Base-by-base conservation (phyloP, 2,329 filamentous ascomycete genomes). In the Mycogone perniciosa region DNA sequence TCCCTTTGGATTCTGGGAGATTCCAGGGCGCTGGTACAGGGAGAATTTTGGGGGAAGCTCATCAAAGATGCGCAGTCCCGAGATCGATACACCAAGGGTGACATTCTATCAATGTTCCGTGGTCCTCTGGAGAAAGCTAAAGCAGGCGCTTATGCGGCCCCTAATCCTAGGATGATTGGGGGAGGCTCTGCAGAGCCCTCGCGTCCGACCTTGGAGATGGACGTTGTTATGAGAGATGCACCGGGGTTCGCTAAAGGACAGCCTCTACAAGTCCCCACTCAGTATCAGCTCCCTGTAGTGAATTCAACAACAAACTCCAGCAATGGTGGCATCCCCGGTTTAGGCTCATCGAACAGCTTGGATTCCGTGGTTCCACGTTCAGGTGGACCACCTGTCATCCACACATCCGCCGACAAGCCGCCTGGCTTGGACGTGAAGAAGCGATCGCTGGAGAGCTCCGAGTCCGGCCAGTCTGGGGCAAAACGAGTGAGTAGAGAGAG, bases 1-100 rank as follows among this genome's bases (percentile, higher is more conserved):
- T 96, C 92, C 33, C 78, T 99, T 7, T 99, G 92, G 88, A 92
- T 99, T 52, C 78, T 99, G 29, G 93, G 93, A 58, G 95, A 97
- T 68, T 93, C 93, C 0, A 79, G 86, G 51, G 89, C 91, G 33
- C 77, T 99, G 47, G 76, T 86, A 27, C 87, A 95, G 63, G 93
- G 93, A 54, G 82, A 93, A 63, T 96, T 89, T 69, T 99, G 95
- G 93, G 83, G 80, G 55, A 85, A 85, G 56, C 77, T 99, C 40
- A 89, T 99, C 48, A 79, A 86, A 33, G 88, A 99, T 69, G 87
- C 93, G 5, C 83, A 83, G 60, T 67, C 71, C 20, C 81, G 93
- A 62, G 79, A 87, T 55, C 74, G 85, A 7, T 96, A 93, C 66
- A 96, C 88, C 0, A 77, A 81, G 39, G 91, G 80, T 5, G 72